These are phyloP conservation scores for Ceratobasidium theobromae DNA, from an alignment of 1,284 basidiomycete genomes.

Conservation along the genomic window DNA sequence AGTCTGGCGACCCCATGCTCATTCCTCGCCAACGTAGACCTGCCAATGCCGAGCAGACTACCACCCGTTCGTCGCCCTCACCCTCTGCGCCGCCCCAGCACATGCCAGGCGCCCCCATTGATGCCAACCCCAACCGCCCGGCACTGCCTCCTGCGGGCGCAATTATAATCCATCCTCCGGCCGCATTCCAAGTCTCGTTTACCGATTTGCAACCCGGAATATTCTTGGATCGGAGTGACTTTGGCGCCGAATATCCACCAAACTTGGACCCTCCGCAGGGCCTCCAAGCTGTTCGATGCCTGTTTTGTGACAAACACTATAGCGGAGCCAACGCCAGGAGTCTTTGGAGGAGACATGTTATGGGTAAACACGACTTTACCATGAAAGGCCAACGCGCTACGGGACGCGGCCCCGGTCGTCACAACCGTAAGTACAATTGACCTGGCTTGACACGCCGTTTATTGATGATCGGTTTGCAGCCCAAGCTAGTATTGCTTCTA, in stretches of 20 bases:
- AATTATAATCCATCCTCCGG: constrained; percentile 27
- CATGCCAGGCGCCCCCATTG: not conserved
- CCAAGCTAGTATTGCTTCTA: constrained; percentile 2
- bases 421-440: not conserved
- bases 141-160: constrained; percentile 25
- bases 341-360: constrained; percentile 36
- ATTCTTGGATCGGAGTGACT: constrained; percentile 34
- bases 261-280: constrained; percentile 35
- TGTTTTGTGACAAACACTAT: constrained; percentile 37
- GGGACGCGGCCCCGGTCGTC: constrained; percentile 10
- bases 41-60: constrained; percentile 20
- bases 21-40: constrained; percentile 25
- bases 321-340: constrained; percentile 35
- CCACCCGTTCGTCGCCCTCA: constrained; percentile 17
- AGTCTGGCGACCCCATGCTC: constrained; percentile 8
- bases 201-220: constrained; percentile 33
- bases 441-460: not conserved
- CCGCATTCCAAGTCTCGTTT: constrained; percentile 31
- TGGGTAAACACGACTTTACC: constrained; percentile 35
- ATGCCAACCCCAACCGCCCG: constrained; percentile 17
- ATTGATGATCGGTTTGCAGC: constrained; percentile 7
- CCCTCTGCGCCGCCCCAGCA: constrained; percentile 22
- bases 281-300: constrained; percentile 33
- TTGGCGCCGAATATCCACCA: constrained; percentile 34
- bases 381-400: constrained; percentile 28